A percentile compares a stretch with the other conserved stretches of the same genome.
Evolutionary conservation across 352 stramenopile species (phyloP).

Genomic region (Phytophthora lateralis): DNA sequence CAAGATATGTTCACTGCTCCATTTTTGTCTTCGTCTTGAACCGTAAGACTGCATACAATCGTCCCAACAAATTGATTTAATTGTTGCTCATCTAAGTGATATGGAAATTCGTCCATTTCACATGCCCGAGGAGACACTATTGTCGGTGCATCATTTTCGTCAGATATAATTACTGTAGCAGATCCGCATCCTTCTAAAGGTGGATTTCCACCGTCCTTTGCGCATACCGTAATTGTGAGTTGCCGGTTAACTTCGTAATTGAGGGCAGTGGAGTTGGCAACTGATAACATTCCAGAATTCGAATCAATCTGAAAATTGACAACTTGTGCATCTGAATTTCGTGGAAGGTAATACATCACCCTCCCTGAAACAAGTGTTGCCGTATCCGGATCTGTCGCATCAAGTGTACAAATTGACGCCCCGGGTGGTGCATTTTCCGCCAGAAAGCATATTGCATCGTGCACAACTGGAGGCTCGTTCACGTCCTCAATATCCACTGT

Average conservation of each 20-base stretch:
- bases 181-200: slow-evolving; percentile 11
- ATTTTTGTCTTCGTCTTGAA: slow-evolving; percentile 25
- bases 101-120: slow-evolving; percentile 22
- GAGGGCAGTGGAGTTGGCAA: slow-evolving; percentile 20
- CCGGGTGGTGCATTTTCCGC: slow-evolving; percentile 17
- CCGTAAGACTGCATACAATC: slow-evolving; percentile 22
- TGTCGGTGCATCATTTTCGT: slow-evolving; percentile 28
- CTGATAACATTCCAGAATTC: slow-evolving; percentile 16
- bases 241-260: slow-evolving; percentile 20
- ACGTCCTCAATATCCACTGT: slow-evolving; percentile 16
- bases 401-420: slow-evolving; percentile 20
- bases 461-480: slow-evolving; percentile 29
- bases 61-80: slow-evolving; percentile 10
- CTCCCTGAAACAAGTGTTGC: slow-evolving; percentile 6
- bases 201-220: slow-evolving; percentile 24
- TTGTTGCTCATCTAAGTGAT: slow-evolving; percentile 27
- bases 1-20: slow-evolving; percentile 15
- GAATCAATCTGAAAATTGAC: slow-evolving; percentile 20
- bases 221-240: slow-evolving; percentile 15
- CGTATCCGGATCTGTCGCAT: slow-evolving; percentile 23
- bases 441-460: slow-evolving; percentile 18
- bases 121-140: slow-evolving; percentile 20
- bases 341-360: slow-evolving; percentile 15
- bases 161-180: slow-evolving; percentile 16
- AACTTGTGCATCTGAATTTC: neutral